phyloP scores from a whole-genome alignment of 441 rosid species.

The Mallotus japonicus region DNA sequence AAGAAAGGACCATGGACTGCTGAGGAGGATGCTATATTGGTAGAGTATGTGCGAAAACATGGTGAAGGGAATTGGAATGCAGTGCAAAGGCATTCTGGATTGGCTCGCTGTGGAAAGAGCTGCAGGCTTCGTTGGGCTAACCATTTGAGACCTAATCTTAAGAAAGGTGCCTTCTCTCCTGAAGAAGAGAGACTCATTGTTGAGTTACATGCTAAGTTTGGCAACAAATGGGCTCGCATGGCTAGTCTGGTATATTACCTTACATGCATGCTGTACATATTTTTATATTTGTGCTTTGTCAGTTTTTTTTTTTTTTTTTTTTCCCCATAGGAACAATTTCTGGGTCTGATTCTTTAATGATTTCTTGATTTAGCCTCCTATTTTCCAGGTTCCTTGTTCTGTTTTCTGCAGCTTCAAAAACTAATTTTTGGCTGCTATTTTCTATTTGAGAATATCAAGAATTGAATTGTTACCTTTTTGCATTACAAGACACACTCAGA shows the following conservation, averaged over 20 bases:
- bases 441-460: too few species aligned
- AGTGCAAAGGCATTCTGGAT: conserved; percentile 68
- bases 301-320: neutral
- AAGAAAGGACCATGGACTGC: conserved; percentile 97
- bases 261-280: neutral
- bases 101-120: conserved; percentile 90
- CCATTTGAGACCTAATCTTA: conserved; percentile 74
- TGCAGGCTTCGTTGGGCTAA: conserved; percentile 94
- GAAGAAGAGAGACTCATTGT: conserved; percentile 75
- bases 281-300: neutral
- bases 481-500: too few species aligned
- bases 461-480: too few species aligned
- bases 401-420: too few species aligned
- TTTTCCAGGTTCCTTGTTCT: neutral
- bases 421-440: too few species aligned
- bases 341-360: neutral
- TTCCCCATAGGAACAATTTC: too few species aligned
- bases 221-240: conserved; percentile 98
- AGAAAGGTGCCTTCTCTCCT: conserved; percentile 70
- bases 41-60: conserved; percentile 65
- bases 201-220: conserved; percentile 74
- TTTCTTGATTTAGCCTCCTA: too few species aligned
- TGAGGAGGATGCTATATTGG: conserved; percentile 62
- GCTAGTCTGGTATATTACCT: conserved; percentile 57
- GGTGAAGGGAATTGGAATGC: conserved; percentile 98